Evolutionary conservation across 2,329 filamentous ascomycete species (phyloP).

Genomic region (Phyllosticta ampelicida): DNA sequence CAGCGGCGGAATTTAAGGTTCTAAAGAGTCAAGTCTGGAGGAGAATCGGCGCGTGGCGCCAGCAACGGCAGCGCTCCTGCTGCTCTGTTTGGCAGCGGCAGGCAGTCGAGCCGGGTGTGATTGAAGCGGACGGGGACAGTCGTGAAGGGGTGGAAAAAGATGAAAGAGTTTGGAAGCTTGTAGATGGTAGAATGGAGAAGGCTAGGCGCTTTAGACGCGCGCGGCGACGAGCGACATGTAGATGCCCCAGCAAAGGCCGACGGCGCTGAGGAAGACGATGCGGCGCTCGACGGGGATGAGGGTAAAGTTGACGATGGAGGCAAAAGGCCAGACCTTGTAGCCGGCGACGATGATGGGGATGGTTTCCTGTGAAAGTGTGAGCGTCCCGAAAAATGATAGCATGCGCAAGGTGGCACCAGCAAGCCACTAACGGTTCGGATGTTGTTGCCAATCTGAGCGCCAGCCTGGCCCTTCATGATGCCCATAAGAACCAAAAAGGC

Average conservation of each 20-base stretch:
- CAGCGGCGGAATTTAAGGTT: background rate
- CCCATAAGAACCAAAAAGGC: constrained; percentile 53
- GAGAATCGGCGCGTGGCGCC: background rate
- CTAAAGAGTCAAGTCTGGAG: background rate
- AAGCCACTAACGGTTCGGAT: constrained; percentile 27
- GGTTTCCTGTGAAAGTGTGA: constrained; percentile 28
- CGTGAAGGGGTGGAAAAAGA: background rate
- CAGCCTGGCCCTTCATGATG: constrained; percentile 31
- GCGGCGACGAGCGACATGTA: constrained; percentile 56
- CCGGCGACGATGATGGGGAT: constrained; percentile 44
- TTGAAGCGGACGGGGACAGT: background rate
- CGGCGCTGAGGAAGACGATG: constrained; percentile 60
- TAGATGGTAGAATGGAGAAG: background rate
- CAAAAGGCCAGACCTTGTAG: constrained; percentile 61
- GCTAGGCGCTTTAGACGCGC: background rate
- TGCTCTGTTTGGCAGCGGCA: background rate
- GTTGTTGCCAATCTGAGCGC: constrained; percentile 21
- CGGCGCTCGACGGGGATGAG: constrained; percentile 58
- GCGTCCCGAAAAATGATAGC: background rate
- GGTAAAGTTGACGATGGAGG: constrained; percentile 61
- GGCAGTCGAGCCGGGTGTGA: background rate
- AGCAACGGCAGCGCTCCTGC: background rate
- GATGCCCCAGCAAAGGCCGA: constrained; percentile 63
- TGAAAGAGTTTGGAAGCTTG: background rate
- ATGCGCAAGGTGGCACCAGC: background rate